These are phyloP conservation scores for Saturnispora serradocipensis DNA, from an alignment of 805 yeast genomes.

Conservation along the genomic window DNA sequence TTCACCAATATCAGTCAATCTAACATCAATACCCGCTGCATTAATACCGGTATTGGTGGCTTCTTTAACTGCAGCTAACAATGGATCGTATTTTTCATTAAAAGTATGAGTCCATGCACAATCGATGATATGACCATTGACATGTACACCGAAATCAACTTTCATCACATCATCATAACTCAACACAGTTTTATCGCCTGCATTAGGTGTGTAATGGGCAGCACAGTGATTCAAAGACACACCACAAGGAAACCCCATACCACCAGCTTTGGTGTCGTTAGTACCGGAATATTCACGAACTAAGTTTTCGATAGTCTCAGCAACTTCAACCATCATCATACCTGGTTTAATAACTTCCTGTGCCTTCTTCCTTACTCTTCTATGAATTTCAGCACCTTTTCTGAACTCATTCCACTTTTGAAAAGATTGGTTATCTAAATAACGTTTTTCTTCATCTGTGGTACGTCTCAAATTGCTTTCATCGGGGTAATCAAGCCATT, in stretches of 20 bases:
- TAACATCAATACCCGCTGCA: slow-evolving; percentile 92
- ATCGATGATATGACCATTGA: slow-evolving; percentile 88
- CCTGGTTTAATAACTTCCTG: slow-evolving; percentile 76
- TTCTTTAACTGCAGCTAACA: slow-evolving; percentile 77
- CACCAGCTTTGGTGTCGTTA: slow-evolving; percentile 63
- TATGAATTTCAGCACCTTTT: slow-evolving; percentile 92
- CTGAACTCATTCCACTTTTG: slow-evolving; percentile 80
- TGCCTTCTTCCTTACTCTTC: slow-evolving; percentile 79
- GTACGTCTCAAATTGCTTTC: slow-evolving; percentile 63
- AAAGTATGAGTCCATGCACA: slow-evolving; percentile 91
- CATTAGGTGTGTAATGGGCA: slow-evolving; percentile 96
- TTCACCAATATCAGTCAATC: slow-evolving; percentile 91
- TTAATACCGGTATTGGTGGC: slow-evolving; percentile 92
- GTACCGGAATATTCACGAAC: slow-evolving; percentile 56
- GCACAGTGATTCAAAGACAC: slow-evolving; percentile 88
- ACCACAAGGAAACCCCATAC: slow-evolving; percentile 99
- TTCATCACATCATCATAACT: slow-evolving; percentile 89
- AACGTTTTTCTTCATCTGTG: slow-evolving; percentile 80
- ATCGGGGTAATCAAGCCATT: slow-evolving; percentile 66
- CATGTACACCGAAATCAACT: slow-evolving; percentile 94
- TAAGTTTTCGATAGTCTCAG: slow-evolving; percentile 80
- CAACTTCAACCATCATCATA: slow-evolving; percentile 83
- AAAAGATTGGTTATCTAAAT: slow-evolving; percentile 55
- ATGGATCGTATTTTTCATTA: slow-evolving; percentile 70
- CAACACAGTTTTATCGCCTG: slow-evolving; percentile 79